phyloP scores from a whole-genome alignment of 306 rosid species.

The Geum urbanum region DNA sequence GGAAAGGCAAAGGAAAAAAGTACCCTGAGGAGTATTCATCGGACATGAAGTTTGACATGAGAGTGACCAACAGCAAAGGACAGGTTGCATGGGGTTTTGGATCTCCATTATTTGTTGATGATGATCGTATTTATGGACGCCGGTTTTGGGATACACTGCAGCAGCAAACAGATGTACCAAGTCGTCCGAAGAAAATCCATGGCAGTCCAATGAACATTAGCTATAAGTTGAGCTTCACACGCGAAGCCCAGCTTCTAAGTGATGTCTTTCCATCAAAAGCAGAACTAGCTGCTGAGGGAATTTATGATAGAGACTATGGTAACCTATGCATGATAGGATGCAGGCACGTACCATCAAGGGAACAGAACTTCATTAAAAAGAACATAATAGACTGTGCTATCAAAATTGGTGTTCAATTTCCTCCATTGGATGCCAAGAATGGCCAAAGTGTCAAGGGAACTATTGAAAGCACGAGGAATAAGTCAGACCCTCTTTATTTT shows the following conservation, averaged over 20 bases:
- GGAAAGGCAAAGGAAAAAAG: slow-evolving; percentile 39
- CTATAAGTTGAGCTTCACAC: slow-evolving; percentile 49
- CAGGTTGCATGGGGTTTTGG: slow-evolving; percentile 57
- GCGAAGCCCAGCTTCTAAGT: slow-evolving; percentile 37
- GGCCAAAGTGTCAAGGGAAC: slow-evolving; percentile 51
- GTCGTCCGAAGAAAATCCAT: slow-evolving; percentile 8
- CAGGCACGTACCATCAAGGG: slow-evolving; percentile 37
- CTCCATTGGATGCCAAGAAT: slow-evolving; percentile 48
- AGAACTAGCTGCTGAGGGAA: slow-evolving; percentile 74
- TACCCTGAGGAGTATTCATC: slow-evolving; percentile 62
- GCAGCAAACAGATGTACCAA: slow-evolving; percentile 7
- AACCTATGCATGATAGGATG: slow-evolving; percentile 78
- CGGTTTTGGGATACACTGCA: slow-evolving; percentile 8
- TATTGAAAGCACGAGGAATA: slow-evolving; percentile 60
- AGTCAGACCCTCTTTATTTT: slow-evolving; percentile 62
- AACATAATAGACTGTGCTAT: slow-evolving; percentile 66
- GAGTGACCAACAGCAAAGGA: slow-evolving; percentile 51
- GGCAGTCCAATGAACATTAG: slow-evolving; percentile 47
- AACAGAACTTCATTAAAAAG: slow-evolving; percentile 34
- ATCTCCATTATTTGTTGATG: slow-evolving; percentile 54
- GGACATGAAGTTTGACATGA: slow-evolving; percentile 62
- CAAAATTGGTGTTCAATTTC: slow-evolving; percentile 52
- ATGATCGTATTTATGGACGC: slow-evolving; percentile 37
- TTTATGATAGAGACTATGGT: slow-evolving; percentile 58
- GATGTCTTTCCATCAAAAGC: slow-evolving; percentile 24